Percentiles rank a stretch among this genome's conserved stretches.
phyloP scores from a whole-genome alignment of 164 flowering plant genomes.

The Malania oleifera region DNA sequence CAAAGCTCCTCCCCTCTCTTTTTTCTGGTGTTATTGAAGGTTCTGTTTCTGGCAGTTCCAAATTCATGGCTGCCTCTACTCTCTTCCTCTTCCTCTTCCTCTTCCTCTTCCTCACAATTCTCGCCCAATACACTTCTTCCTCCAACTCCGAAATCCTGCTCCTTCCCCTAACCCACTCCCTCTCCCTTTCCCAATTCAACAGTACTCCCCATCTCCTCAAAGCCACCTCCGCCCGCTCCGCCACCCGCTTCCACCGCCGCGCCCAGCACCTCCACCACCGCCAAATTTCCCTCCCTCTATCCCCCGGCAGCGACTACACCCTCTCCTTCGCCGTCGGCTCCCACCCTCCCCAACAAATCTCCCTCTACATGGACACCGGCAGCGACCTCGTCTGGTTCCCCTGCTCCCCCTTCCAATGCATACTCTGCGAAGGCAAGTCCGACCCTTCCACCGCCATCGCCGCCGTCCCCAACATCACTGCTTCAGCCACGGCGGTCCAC shows the following conservation, averaged over 20 bases:
- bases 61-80: slow-evolving; percentile 29
- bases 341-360: slow-evolving; percentile 32
- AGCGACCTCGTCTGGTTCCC: slow-evolving; percentile 95
- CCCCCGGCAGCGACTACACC: slow-evolving; percentile 81
- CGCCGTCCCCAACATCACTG: slow-evolving; percentile 28
- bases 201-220: slow-evolving; percentile 69
- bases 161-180: slow-evolving; percentile 64
- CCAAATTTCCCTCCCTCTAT: slow-evolving; percentile 72
- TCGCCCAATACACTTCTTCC: no score
- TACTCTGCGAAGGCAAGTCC: slow-evolving; percentile 71
- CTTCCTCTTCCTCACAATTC: neutral
- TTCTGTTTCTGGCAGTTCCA: neutral
- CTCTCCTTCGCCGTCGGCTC: slow-evolving; percentile 56
- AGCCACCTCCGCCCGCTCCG: slow-evolving; percentile 54
- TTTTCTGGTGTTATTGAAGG: neutral
- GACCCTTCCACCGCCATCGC: slow-evolving; percentile 15
- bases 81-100: slow-evolving; percentile 16
- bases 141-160: slow-evolving; percentile 22
- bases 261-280: slow-evolving; percentile 20
- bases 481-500: slow-evolving; percentile 20
- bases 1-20: no score
- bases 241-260: slow-evolving; percentile 49
- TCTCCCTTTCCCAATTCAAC: slow-evolving; percentile 42
- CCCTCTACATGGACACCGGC: slow-evolving; percentile 89
- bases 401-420: slow-evolving; percentile 76